A percentile compares a stretch with the other conserved stretches of the same genome.
Evolutionary conservation across 2,329 filamentous ascomycete species (phyloP).

Genomic region (Cadophora malorum): DNA sequence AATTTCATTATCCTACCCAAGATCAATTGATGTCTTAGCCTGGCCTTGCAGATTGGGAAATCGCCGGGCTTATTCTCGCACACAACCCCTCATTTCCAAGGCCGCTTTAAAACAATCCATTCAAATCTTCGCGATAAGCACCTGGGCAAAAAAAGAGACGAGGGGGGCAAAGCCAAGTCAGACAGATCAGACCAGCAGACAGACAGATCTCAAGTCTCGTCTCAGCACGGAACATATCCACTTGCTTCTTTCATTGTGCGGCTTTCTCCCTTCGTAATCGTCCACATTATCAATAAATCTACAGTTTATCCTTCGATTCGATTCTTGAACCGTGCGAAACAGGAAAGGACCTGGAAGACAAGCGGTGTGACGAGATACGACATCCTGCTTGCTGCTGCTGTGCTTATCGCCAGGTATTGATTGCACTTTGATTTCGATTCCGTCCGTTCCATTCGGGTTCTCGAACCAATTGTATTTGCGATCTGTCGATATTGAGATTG

Average conservation of each 20-base stretch:
- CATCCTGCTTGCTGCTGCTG: slow-evolving; percentile 10
- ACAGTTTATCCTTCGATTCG: no score
- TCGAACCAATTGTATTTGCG: background rate
- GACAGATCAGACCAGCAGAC: background rate
- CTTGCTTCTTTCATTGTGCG: background rate
- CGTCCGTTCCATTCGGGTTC: background rate
- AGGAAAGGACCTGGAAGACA: no score
- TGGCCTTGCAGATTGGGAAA: background rate
- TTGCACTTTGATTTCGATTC: background rate
- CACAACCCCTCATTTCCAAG: slow-evolving; percentile 14
- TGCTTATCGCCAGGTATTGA: background rate
- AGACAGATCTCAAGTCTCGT: slow-evolving; percentile 9
- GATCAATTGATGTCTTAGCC: no score
- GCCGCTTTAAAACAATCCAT: slow-evolving; percentile 8
- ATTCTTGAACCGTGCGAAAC: no score
- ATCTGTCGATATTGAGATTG: background rate
- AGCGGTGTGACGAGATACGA: slow-evolving; percentile 23
- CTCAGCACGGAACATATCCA: slow-evolving; percentile 9
- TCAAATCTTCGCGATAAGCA: background rate
- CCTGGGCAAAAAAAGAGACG: background rate
- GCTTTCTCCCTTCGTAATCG: no score
- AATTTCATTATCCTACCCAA: no score
- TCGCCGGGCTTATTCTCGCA: background rate
- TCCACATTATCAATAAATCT: no score
- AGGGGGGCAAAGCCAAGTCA: slow-evolving; percentile 7